Evolutionary conservation across 805 yeast species (phyloP).

Genomic region (Schwanniomyces yamadae): DNA sequence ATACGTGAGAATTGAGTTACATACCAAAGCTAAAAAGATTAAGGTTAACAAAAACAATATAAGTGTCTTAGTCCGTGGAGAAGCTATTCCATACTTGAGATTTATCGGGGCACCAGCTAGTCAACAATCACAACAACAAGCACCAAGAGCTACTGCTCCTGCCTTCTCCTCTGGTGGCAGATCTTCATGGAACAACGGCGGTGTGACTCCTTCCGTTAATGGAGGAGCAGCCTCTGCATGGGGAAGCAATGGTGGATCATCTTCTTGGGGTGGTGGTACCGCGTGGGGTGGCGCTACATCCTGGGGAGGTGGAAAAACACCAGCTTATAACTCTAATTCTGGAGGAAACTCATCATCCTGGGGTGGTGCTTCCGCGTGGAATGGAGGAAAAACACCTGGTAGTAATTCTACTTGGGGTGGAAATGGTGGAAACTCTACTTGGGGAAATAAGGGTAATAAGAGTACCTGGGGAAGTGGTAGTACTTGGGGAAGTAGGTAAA

Average conservation of each 20-base stretch:
- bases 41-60: slow-evolving; percentile 79
- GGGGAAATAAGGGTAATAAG: slow-evolving; percentile 22
- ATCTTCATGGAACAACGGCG: slow-evolving; percentile 49
- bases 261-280: slow-evolving; percentile 29
- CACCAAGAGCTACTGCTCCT: slow-evolving; percentile 23
- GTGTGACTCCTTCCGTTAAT: slow-evolving; percentile 23
- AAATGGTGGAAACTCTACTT: slow-evolving; percentile 41
- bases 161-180: slow-evolving; percentile 45
- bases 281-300: slow-evolving; percentile 41
- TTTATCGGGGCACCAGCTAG: slow-evolving; percentile 53
- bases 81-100: slow-evolving; percentile 73
- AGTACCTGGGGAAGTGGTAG: slow-evolving; percentile 15
- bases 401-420: slow-evolving; percentile 28
- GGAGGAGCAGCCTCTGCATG: slow-evolving; percentile 30
- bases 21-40: slow-evolving; percentile 84
- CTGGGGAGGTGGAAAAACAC: slow-evolving; percentile 44
- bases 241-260: slow-evolving; percentile 17
- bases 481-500: slow-evolving; percentile 4
- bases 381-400: slow-evolving; percentile 33
- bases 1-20: slow-evolving; percentile 88
- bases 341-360: slow-evolving; percentile 20
- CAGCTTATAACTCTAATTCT: slow-evolving; percentile 21
- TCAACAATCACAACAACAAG: slow-evolving; percentile 7
- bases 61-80: slow-evolving; percentile 68
- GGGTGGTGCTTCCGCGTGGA: slow-evolving; percentile 55